A percentile compares a stretch with the other conserved stretches of the same genome.
Evolutionary conservation across 345 rosid genomes (phyloP).

Genomic region (Anacardium occidentale): DNA sequence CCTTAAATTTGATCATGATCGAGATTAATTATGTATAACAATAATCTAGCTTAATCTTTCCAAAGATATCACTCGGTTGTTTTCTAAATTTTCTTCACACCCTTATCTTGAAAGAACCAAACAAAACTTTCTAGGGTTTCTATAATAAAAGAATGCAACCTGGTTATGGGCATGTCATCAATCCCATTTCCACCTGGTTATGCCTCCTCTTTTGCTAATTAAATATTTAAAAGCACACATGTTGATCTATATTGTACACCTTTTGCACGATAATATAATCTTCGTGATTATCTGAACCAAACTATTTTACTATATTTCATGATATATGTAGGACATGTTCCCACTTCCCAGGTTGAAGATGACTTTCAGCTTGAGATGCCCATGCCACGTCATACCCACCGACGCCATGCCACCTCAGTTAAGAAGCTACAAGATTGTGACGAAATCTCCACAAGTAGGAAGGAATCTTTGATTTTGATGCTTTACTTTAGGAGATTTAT

Average conservation of each 20-base stretch:
- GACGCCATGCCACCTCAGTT: background rate
- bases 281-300: conserved; percentile 25
- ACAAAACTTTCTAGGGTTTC: conserved; percentile 21
- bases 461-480: conserved; percentile 21
- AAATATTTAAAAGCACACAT: background rate
- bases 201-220: too few species aligned
- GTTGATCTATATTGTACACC: conserved; percentile 12
- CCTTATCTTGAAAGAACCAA: conserved; percentile 23
- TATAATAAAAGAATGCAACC: background rate
- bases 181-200: conserved; percentile 6
- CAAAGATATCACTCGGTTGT: background rate
- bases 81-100: conserved; percentile 16
- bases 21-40: too few species aligned
- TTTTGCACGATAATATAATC: conserved; percentile 16
- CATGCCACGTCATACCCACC: conserved; percentile 33
- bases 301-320: too few species aligned
- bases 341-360: conserved; percentile 14
- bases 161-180: background rate
- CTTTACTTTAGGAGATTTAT: background rate
- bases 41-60: background rate
- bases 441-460: background rate
- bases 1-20: too few species aligned
- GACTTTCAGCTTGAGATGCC: conserved; percentile 28
- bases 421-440: too few species aligned
- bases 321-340: background rate